Conservation (phyloP, 495 filamentous ascomycete genomes). For the Aspergillus olivimuriae region DNA sequence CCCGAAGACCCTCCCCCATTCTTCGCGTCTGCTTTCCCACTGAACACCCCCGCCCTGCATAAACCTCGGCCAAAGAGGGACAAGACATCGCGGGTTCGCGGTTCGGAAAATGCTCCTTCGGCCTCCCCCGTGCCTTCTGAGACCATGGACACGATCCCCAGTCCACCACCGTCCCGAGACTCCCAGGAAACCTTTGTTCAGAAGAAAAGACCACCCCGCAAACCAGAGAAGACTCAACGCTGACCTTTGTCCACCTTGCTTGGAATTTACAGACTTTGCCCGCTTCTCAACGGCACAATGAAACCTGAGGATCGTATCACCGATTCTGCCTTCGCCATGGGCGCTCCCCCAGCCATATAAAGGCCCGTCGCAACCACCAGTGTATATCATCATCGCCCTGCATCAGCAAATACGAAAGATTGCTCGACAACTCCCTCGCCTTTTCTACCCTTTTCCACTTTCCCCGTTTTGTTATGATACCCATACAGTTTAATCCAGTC, state of each 20-base stretch:
- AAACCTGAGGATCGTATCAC: slow-evolving; percentile 58
- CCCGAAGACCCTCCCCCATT: slow-evolving; percentile 7
- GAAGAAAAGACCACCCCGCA: background rate
- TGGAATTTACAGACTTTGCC: slow-evolving; percentile 63
- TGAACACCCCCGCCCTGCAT: background rate
- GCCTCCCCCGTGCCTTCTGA: too few species aligned
- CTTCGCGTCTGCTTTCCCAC: slow-evolving; percentile 6
- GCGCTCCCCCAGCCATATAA: slow-evolving; percentile 34
- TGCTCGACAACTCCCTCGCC: background rate
- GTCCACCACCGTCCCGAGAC: too few species aligned
- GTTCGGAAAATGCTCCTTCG: too few species aligned
- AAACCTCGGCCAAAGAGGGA: background rate
- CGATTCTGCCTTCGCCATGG: slow-evolving; percentile 49
- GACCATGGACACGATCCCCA: too few species aligned
- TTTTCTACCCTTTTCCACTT: background rate
- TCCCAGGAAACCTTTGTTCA: too few species aligned
- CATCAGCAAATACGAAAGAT: background rate
- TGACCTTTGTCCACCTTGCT: slow-evolving; percentile 12
- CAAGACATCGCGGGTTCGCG: background rate
- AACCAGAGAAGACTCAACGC: slow-evolving; percentile 6
- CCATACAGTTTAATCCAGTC: background rate
- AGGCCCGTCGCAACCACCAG: background rate
- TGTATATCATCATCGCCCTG: background rate
- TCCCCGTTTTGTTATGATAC: background rate
- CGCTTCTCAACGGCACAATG: slow-evolving; percentile 80